Evolutionary conservation across 2,329 filamentous ascomycete genomes (phyloP).

Genomic region (Fusarium sp.): DNA sequence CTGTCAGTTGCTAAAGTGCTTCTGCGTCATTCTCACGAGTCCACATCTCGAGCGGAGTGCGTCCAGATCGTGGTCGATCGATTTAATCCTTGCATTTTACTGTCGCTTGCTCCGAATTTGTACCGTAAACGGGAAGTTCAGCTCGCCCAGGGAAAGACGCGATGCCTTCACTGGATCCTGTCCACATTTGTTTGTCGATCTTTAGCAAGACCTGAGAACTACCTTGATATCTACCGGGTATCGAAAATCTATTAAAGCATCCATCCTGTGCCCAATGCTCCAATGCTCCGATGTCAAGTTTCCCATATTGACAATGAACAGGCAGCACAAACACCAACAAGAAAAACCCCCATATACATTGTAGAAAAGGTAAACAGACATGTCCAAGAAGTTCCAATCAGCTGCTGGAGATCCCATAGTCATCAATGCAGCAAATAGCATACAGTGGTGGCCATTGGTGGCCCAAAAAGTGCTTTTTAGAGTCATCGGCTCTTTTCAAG

Average conservation of each 20-base stretch:
- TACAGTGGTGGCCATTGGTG: constrained; percentile 10
- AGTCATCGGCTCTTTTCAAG: neutral
- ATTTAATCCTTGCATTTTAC: neutral
- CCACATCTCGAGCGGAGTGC: constrained; percentile 33
- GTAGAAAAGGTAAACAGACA: neutral
- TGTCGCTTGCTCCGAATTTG: constrained; percentile 46
- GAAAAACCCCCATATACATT: neutral
- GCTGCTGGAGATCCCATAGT: neutral
- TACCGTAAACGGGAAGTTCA: constrained; percentile 53
- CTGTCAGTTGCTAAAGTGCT: neutral
- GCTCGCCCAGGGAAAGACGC: constrained; percentile 29
- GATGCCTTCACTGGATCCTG: constrained; percentile 24
- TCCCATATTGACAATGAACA: neutral
- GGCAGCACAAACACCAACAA: neutral
- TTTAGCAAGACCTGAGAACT: neutral
- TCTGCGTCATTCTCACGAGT: neutral
- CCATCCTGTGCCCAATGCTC: neutral
- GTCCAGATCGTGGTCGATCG: constrained; percentile 46
- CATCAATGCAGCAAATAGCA: neutral
- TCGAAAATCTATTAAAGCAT: neutral
- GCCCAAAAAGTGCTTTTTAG: constrained; percentile 18
- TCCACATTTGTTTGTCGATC: neutral
- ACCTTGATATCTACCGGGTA: neutral
- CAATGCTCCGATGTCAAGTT: neutral
- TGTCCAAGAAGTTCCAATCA: neutral